Base-by-base conservation (phyloP, 1,284 basidiomycete genomes). In the Ceratobasidium sp. region DNA sequence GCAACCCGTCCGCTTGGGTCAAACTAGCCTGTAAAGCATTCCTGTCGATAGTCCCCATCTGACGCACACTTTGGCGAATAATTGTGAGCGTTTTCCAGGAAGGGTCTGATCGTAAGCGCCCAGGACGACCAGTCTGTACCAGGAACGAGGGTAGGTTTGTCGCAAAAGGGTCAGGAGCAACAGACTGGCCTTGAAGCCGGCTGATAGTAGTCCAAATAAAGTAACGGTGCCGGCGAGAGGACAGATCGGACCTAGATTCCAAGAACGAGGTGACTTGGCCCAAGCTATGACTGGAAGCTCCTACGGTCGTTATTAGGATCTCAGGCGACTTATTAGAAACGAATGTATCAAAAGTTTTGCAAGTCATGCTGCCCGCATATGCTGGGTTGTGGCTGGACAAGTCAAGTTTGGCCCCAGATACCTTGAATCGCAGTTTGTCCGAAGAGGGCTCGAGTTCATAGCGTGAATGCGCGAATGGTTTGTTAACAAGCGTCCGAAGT, bases 111-210 rank as follows among this genome's bases (percentile, higher is more conserved):
- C 94, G 91, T 59, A 94, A 82, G 55, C 86, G 83, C 69, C 90
- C 88, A 2, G 93, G 92, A 14, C 87, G 84, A 2, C 93, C 94
- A 69, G 86, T 88, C 82, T 94, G 94, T 38, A 95, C 89, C 54
- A 95, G 87, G 82, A 91, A 94, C 1, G 93, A 94, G 3, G 93
- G 93, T 69, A 93, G 94, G 60, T 90, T 93, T 59, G 91, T 90
- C 30, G 94, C 94, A 50, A 93, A 86, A 30, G 92, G 92, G 82
- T 96, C 94, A 3, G 81, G 79, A 23, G 70, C 69, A 55, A 82
- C 77, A 16, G 78, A 64, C n/a, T 79, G 70, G 30, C 78, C 60
- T n/a, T 80, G 80, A 1, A 80, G 78, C 0, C 54, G 65, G 23
- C 74, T 71, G 12, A 81, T 79, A 75, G 81, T 78, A 12, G 79